Evolutionary conservation across 2,329 filamentous ascomycete genomes (phyloP).

Genomic region (Venturia oleaginea): DNA sequence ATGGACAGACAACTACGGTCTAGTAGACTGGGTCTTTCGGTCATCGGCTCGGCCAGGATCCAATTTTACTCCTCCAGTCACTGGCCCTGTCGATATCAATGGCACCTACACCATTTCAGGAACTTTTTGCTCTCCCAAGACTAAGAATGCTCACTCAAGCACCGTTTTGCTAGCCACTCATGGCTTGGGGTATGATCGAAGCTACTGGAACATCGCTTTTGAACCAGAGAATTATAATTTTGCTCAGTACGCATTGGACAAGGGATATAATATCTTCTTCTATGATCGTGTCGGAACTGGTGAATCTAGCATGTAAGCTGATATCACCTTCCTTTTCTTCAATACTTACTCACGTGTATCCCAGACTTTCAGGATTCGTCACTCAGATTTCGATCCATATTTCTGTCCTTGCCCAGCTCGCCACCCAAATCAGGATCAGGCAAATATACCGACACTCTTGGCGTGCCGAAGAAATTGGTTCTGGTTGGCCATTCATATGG

Average conservation of each 20-base stretch:
- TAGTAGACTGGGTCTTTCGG: neutral
- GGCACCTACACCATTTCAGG: neutral
- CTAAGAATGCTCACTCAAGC: neutral
- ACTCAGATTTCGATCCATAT: neutral
- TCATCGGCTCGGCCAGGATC: neutral
- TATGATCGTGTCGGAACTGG: too few relatives aligned
- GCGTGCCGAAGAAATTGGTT: neutral
- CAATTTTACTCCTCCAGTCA: neutral
- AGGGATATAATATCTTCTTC: conserved; percentile 28
- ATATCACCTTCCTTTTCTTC: neutral
- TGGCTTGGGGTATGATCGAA: conserved; percentile 4
- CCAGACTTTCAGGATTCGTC: conserved; percentile 1
- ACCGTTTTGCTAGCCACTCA: neutral
- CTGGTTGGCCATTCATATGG: conserved; percentile 7
- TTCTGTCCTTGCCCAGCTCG: neutral
- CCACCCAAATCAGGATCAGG: neutral
- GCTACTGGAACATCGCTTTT: conserved; percentile 27
- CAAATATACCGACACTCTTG: conserved; percentile 7
- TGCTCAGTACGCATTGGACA: conserved; percentile 23
- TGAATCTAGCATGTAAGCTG: too few relatives aligned
- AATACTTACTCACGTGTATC: neutral
- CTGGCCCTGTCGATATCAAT: neutral
- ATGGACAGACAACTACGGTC: conserved; percentile 5
- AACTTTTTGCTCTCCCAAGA: conserved; percentile 9
- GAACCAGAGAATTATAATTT: conserved; percentile 26